Percentiles rank a stretch among this genome's conserved stretches.
Conservation (phyloP, 2,329 filamentous ascomycete genomes). For the Pyricularia pennisetigena region DNA sequence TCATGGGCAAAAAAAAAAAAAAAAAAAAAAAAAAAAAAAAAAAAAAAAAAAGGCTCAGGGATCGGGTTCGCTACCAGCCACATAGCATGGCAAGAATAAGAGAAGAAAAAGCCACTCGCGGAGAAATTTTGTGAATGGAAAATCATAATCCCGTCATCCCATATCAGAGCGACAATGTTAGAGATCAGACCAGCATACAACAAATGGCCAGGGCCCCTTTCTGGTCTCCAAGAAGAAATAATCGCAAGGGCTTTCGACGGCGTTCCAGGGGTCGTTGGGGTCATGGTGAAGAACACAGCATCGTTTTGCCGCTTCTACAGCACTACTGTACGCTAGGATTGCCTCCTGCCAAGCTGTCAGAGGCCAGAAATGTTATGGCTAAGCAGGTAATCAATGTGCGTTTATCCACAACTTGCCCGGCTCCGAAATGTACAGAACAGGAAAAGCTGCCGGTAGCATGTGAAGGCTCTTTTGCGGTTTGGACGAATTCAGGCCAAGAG, state of each 20-base stretch:
- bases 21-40: too few species aligned
- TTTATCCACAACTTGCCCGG: too few species aligned
- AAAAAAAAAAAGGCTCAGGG: background rate
- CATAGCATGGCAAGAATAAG: background rate
- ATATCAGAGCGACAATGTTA: background rate
- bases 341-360: background rate
- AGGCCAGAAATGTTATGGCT: background rate
- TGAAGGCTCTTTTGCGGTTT: background rate
- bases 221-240: background rate
- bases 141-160: background rate
- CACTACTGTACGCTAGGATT: background rate
- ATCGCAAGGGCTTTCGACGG: background rate
- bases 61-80: background rate
- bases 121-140: background rate
- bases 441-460: background rate
- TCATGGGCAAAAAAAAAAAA: too few species aligned
- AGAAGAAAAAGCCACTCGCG: background rate
- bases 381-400: background rate
- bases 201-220: background rate
- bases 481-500: background rate
- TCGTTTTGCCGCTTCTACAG: background rate
- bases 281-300: background rate
- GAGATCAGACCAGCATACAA: background rate
- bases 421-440: background rate
- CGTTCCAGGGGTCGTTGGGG: background rate